Evolutionary conservation across 2,329 filamentous ascomycete species (phyloP), one percentile per base, ranked within the genome.

Genomic region (Bipolaris victoriae): DNA sequence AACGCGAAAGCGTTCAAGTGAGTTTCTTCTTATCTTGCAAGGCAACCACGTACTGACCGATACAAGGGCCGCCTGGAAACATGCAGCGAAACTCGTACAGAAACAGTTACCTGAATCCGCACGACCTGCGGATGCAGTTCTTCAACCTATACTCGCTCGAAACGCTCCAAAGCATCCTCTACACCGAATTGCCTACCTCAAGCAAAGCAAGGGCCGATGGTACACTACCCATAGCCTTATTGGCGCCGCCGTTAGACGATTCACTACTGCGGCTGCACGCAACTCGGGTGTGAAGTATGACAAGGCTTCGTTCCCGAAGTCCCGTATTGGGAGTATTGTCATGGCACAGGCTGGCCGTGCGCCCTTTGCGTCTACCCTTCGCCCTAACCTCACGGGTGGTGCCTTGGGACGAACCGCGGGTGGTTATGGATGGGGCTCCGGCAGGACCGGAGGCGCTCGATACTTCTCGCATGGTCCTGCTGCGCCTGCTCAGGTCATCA

Each of bases 391-490:
- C 63, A 97, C 93, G 0, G 94, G 92, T 46, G 93, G 94, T 40
- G 88, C 91, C 22, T 80, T 97, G 43, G 88, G 91, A 33, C 87
- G 94, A 55, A 91, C 91, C 37, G 91, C 93, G 7, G 92, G 94
- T 64, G 95, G 95, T n/a, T 99, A 99, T 74, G 83, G 83, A 62
- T 79, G 91, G 54, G 91, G 91, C 29, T 86, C 87, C 48, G 89
- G 88, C 31, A 83, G 88, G 45, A 76, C 86, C 57, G 87, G 90
- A 64, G 90, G 89, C 43, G 87, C 88, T 22, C 86, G 94, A 64
- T 94, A 94, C 80, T 98, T 98, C 79, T 96, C 92, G 1, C 93
- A 97, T 78, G 86, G 88, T 0, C 92, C 94, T 1, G 89, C 91
- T 9, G 86, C 89, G 7, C 92, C 92, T 37, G 92, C 93, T 1